phyloP scores from a whole-genome alignment of 495 filamentous ascomycete genomes.

The Recurvomyces mirabilis region DNA sequence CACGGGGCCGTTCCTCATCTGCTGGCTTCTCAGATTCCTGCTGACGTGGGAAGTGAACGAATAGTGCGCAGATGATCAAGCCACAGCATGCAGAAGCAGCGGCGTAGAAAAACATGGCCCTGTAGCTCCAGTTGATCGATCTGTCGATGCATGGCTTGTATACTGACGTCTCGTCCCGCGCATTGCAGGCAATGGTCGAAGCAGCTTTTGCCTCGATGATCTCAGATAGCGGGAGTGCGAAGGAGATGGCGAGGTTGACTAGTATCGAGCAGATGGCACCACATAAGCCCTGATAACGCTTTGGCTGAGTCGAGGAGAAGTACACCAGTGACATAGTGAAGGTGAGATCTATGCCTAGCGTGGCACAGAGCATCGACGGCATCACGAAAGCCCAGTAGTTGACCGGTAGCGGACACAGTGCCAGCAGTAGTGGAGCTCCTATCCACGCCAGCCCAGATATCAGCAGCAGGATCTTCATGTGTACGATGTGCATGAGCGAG shows the following conservation, averaged over 20 bases:
- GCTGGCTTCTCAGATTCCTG: constrained; percentile 4
- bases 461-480: constrained; percentile 57
- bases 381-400: constrained; percentile 65
- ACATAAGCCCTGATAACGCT: constrained; percentile 60
- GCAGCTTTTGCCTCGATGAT: constrained; percentile 43
- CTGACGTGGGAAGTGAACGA: constrained; percentile 44
- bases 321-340: constrained; percentile 80
- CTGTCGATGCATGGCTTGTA: constrained; percentile 4
- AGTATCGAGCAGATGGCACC: constrained; percentile 43
- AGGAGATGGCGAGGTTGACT: constrained; percentile 70
- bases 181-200: background rate
- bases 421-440: constrained; percentile 62
- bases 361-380: constrained; percentile 71
- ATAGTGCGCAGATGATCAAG: constrained; percentile 44
- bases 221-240: constrained; percentile 69
- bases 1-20: constrained; percentile 12
- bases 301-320: constrained; percentile 63
- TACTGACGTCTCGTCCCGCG: background rate
- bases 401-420: constrained; percentile 50
- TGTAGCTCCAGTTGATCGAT: constrained; percentile 39
- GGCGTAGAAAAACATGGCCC: constrained; percentile 59
- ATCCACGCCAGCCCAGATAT: constrained; percentile 59
- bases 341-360: constrained; percentile 71
- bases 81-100: constrained; percentile 45
- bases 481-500: constrained; percentile 61